phyloP scores from a whole-genome alignment of 2,329 filamentous ascomycete genomes.

The Hypoxylon sp. region DNA sequence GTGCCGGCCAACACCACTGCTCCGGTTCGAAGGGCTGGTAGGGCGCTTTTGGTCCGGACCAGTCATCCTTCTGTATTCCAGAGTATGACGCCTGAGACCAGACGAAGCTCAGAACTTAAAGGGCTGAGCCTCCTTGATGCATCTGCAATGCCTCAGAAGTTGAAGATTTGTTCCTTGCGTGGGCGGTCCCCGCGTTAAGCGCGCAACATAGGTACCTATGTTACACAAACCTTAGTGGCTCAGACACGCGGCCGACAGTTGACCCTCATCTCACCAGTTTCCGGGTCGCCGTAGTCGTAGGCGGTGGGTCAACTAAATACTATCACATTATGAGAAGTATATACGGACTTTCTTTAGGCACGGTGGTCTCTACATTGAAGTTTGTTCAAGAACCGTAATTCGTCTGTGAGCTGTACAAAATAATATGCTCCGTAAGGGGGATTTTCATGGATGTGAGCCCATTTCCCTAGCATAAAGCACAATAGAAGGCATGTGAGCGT shows the following conservation, averaged over 20 bases:
- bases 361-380: background rate
- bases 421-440: background rate
- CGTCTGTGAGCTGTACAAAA: background rate
- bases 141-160: slow-evolving; percentile 31
- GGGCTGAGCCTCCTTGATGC: slow-evolving; percentile 38
- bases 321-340: background rate
- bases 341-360: background rate
- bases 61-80: slow-evolving; percentile 18
- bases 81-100: slow-evolving; percentile 12
- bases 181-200: slow-evolving; percentile 32
- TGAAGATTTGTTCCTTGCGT: slow-evolving; percentile 31
- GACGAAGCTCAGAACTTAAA: slow-evolving; percentile 29
- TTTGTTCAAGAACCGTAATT: slow-evolving; percentile 4
- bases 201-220: slow-evolving; percentile 26
- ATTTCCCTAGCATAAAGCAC: slow-evolving; percentile 3
- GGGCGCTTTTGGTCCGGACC: slow-evolving; percentile 5
- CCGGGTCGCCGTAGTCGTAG: background rate
- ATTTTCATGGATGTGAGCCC: background rate
- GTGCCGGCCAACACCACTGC: slow-evolving; percentile 16
- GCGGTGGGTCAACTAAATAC: background rate
- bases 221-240: slow-evolving; percentile 38
- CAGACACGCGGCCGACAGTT: slow-evolving; percentile 27
- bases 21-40: slow-evolving; percentile 7
- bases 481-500: slow-evolving; percentile 23
- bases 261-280: slow-evolving; percentile 26